phyloP scores from a whole-genome alignment of 1,139 yeast genomes.

The Sugiyamaella novakii region DNA sequence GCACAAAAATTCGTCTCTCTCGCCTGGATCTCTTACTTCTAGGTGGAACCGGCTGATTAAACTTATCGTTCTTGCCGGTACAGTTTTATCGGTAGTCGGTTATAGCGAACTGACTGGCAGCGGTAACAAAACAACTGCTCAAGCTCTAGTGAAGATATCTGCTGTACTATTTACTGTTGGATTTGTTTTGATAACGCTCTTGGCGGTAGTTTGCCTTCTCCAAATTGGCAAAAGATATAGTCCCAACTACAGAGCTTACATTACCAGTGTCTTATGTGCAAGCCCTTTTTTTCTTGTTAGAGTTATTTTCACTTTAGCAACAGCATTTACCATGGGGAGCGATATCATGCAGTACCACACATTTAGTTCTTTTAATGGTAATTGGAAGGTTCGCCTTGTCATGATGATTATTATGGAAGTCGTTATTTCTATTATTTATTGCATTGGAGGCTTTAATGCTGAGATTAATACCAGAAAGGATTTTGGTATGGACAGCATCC shows the following conservation, averaged over 20 bases:
- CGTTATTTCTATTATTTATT: constrained; percentile 14
- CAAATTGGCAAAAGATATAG: constrained; percentile 18
- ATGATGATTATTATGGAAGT: constrained; percentile 26
- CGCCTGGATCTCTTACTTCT: constrained; percentile 10
- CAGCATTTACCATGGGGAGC: constrained; percentile 20
- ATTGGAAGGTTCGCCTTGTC: constrained; percentile 24
- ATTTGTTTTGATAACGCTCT: constrained; percentile 10
- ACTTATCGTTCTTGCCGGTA: constrained; percentile 15
- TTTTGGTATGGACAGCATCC: neutral
- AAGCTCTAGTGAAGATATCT: constrained; percentile 17
- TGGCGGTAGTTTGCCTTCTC: constrained; percentile 16
- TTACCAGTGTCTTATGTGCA: constrained; percentile 13
- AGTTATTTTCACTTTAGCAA: constrained; percentile 18
- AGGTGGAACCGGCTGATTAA: constrained; percentile 18
- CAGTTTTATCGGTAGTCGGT: constrained; percentile 22
- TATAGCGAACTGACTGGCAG: constrained; percentile 13
- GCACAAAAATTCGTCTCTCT: constrained; percentile 10
- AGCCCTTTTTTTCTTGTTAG: constrained; percentile 24
- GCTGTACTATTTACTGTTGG: constrained; percentile 20
- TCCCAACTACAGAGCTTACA: constrained; percentile 17
- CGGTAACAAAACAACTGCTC: constrained; percentile 13
- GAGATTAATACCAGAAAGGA: constrained; percentile 2
- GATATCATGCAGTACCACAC: constrained; percentile 20
- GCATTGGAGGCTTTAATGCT: constrained; percentile 10
- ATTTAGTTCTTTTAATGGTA: constrained; percentile 25